Evolutionary conservation across 495 filamentous ascomycete species (phyloP), one percentile per base, ranked within the genome.

Genomic region (Parathielavia hyrcaniae): DNA sequence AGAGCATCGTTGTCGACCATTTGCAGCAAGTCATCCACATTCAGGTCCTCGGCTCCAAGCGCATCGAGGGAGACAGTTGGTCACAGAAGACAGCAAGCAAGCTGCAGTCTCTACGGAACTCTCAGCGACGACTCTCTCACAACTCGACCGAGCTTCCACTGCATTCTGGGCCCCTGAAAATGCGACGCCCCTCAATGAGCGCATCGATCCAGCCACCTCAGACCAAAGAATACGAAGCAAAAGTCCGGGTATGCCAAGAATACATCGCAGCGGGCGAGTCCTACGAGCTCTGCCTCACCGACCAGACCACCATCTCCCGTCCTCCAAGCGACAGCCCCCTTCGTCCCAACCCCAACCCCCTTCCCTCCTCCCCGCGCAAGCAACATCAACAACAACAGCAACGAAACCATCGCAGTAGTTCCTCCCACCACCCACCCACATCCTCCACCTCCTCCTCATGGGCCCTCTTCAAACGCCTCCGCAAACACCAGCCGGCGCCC

Each of bases 241-340:
- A 86, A 65, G 83, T 97, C 22, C 71, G 71, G n/a, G 61, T 70
- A 20, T 93, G 89, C 65, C 86, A 95, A 63, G 76, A 80, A 16
- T 78, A 80, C 61, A 86, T 98, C 54, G 75, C 82, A 7, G 77
- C 82, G 0, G 93, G 93, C 3, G 83, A 96, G 49, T 95, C 91
- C 3, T 98, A 98, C 71, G 93, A 98, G 67, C 80, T 98, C 19
- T 97, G 92, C 64, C 79, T 97, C 1, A 96, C 90, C 0, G 82
- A 82, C 23, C 83, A 89, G 63, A 89, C 87, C 6, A 75, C 70
- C 23, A 78, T 95, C 56, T 77, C 72, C n/a, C 67, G 64, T 26
- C 66, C 53, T 22, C 52, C 47, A 43, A 69, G 48, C 58, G 59
- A 56, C 79, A 90, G 17, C 52, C 63, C 11, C 14, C 49, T n/a